Conservation (phyloP, 75 land plant species). For the Pinus tabuliformis region DNA sequence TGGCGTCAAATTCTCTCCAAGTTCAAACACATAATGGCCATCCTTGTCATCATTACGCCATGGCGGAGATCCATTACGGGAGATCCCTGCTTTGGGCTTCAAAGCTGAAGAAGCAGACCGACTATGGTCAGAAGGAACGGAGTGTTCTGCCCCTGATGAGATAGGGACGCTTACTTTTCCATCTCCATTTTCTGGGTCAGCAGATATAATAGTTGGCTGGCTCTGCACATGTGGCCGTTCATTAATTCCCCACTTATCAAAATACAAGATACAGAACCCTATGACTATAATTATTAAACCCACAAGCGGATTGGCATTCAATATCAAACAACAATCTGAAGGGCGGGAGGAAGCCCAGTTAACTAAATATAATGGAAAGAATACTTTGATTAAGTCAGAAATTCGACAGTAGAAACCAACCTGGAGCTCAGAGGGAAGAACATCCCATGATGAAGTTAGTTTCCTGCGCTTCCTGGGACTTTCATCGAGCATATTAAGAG, state of each 20-base stretch:
- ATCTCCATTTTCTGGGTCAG: not conserved
- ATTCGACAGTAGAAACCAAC: not conserved
- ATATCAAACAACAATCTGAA: too few species aligned
- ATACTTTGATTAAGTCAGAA: too few species aligned
- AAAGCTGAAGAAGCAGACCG: not conserved
- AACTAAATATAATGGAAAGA: too few species aligned
- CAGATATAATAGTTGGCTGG: not conserved
- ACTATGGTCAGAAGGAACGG: not conserved
- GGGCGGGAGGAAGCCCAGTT: too few species aligned
- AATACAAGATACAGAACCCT: not conserved
- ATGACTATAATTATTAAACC: not conserved
- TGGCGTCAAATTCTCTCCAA: constrained; percentile 75
- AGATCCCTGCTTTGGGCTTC: not conserved
- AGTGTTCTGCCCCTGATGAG: not conserved
- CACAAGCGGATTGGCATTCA: not conserved
- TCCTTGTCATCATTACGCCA: constrained; percentile 82
- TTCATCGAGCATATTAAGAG: not conserved
- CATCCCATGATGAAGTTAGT: constrained; percentile 6
- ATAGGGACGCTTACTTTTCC: not conserved
- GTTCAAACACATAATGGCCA: constrained; percentile 67
- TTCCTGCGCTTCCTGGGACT: not conserved
- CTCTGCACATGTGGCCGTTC: not conserved
- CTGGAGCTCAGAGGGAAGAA: constrained; percentile 3
- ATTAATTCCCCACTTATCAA: not conserved
- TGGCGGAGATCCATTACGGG: constrained; percentile 59